Base-by-base conservation (phyloP, 805 yeast species). In the Ogataea zsoltii region DNA sequence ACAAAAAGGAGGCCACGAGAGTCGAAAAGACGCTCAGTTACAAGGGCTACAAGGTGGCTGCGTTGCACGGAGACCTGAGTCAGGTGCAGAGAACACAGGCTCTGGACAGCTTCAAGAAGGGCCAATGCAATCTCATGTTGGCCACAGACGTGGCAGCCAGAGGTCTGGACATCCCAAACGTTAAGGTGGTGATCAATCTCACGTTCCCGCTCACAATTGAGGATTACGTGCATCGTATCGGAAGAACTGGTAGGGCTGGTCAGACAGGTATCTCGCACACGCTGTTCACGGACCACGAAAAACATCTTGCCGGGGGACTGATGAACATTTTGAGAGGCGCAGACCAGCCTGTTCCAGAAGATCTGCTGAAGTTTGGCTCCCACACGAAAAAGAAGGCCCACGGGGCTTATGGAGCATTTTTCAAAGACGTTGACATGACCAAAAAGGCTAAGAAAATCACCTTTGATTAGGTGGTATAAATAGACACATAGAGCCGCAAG, bases 91-190 rank as follows among this genome's bases (percentile, higher is more conserved):
- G 99, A 70, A 85, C 96, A 3, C 79, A 74, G 53, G 96, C 99
- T 7, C 74, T 94, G 52, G 84, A 82, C 30, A 80, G 82, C 51
- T 94, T 94, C 75, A 94, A 94, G 68, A 67, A 75, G 29, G 98
- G 98, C 25, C 75, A 75, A 40, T 76, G 85, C 43, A 83, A 77
- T 56, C 70, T 94, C 36, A 70, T 94, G 67, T 76, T 94, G 56
- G 99, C 99, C 25, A 94, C 99, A 2, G 99, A 94, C 71, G 99
- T 91, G 47, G 97, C 97, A 42, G 97, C 97, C 33, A 81, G 98
- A 75, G 98, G 98, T 53, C 76, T 94, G 55, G 99, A 94, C 68
- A 94, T 94, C 59, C 99, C 99, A 42, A 89, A 95, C 57, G 99
- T 94, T 50, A 92, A 91, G 68, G 87, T 89, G 15, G 98, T 92